phyloP scores from a whole-genome alignment of 352 stramenopile species.

The Globisporangium nunn region DNA sequence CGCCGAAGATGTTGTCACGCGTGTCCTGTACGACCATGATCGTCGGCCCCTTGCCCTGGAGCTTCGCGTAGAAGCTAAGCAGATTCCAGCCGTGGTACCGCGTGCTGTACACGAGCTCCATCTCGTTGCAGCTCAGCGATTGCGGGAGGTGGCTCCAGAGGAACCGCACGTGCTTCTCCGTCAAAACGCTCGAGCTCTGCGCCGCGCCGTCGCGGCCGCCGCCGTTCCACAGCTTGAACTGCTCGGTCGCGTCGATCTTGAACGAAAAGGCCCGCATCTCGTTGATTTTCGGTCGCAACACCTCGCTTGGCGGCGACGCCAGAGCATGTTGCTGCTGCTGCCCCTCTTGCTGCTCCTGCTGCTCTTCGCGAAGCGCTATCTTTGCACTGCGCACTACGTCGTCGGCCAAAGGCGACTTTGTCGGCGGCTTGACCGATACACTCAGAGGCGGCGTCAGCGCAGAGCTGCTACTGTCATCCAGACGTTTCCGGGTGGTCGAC shows the following conservation, averaged over 20 bases:
- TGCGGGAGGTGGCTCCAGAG: conserved; percentile 49
- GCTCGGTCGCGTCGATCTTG: conserved; percentile 42
- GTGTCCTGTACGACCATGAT: conserved; percentile 64
- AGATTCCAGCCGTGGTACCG: conserved; percentile 62
- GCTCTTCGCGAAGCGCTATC: neutral
- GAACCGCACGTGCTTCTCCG: conserved; percentile 61
- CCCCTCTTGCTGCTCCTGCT: neutral
- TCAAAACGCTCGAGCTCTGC: conserved; percentile 50
- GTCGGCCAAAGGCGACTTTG: neutral
- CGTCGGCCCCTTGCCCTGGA: conserved; percentile 57
- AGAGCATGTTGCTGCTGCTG: conserved; percentile 3
- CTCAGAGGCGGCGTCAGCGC: neutral
- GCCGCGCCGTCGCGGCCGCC: conserved; percentile 13
- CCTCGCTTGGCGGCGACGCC: neutral
- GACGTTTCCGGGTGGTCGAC: conserved; percentile 3
- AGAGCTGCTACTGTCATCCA: conserved; percentile 5
- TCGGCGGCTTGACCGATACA: neutral
- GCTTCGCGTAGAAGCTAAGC: conserved; percentile 52
- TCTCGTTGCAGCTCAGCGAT: conserved; percentile 61
- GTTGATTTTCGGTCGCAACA: neutral
- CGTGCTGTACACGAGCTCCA: conserved; percentile 62
- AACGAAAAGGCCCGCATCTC: conserved; percentile 40
- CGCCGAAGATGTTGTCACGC: conserved; percentile 64
- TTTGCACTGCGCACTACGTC: neutral
- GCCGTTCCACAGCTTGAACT: conserved; percentile 37